These are phyloP conservation scores for Patellifolia procumbens DNA, from an alignment of 179 eudicot genomes.

Conservation along the genomic window DNA sequence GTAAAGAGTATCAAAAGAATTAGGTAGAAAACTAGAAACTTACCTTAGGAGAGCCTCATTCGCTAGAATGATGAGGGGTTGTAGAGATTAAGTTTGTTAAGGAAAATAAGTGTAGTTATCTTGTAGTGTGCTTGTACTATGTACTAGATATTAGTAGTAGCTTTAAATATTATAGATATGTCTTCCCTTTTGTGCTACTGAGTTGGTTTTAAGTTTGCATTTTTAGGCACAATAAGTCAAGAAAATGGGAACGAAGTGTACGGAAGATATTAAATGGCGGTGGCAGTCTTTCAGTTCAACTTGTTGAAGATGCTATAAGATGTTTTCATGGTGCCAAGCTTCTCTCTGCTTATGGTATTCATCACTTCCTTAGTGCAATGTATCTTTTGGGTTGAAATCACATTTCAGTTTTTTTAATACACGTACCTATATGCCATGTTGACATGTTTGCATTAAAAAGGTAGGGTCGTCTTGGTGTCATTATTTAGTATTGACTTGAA, in stretches of 20 bases:
- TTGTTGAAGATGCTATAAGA: constrained; percentile 46
- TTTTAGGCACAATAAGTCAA: constrained; percentile 44
- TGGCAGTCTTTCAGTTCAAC: constrained; percentile 68
- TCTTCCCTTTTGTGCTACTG: background rate
- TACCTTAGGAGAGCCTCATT: too few relatives aligned
- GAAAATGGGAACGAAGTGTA: constrained; percentile 37
- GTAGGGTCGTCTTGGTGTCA: background rate
- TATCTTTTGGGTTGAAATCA: background rate
- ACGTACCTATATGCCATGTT: too few relatives aligned
- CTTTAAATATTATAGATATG: background rate
- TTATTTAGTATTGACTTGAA: background rate
- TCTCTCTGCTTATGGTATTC: constrained; percentile 85
- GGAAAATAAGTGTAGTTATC: too few relatives aligned
- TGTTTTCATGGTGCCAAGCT: constrained; percentile 70
- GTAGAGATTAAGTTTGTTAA: too few relatives aligned
- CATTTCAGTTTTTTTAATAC: too few relatives aligned
- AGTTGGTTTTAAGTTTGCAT: background rate
- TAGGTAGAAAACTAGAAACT: too few relatives aligned
- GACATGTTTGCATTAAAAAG: background rate
- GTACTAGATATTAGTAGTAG: background rate
- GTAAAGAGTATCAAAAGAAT: too few relatives aligned
- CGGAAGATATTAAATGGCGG: constrained; percentile 87
- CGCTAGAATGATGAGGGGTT: too few relatives aligned
- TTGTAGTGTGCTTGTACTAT: constrained; percentile 6
- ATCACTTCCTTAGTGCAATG: background rate